Percentiles rank a stretch among this genome's conserved stretches.
Conservation (phyloP, 2,329 filamentous ascomycete species). For the Chaetothyriales sp. region DNA sequence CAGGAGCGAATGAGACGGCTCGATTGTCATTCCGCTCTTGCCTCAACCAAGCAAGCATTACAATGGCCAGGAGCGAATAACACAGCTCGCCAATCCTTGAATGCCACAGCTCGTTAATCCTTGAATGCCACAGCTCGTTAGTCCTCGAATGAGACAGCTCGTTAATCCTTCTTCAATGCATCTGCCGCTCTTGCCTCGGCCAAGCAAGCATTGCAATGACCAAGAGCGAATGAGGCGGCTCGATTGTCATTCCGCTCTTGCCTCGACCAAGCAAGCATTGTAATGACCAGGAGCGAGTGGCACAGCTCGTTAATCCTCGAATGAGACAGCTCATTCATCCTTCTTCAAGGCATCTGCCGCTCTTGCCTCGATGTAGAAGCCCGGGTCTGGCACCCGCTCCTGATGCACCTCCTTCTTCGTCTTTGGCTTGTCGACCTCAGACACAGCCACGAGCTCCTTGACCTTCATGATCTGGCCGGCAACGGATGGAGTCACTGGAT, state of each 20-base stretch:
- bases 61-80: too few species aligned
- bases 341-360: constrained; percentile 13
- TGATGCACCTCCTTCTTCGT: constrained; percentile 56
- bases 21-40: background rate
- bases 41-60: background rate
- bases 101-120: too few species aligned
- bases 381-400: constrained; percentile 59
- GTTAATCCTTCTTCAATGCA: constrained; percentile 1
- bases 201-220: too few species aligned
- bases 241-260: background rate
- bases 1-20: too few species aligned
- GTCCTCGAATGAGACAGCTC: too few species aligned
- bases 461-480: constrained; percentile 89
- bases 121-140: too few species aligned
- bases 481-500: constrained; percentile 65
- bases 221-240: too few species aligned
- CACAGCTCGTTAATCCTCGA: too few species aligned
- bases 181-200: constrained; percentile 42
- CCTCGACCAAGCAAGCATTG: background rate
- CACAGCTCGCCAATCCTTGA: too few species aligned
- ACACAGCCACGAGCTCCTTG: constrained; percentile 76
- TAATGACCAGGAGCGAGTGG: background rate
- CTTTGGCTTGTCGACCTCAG: constrained; percentile 56
- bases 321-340: background rate
- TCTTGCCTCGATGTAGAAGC: constrained; percentile 63